Conservation (phyloP, 2,329 filamentous ascomycete genomes). For the Ceratocystis smalleyi region DNA sequence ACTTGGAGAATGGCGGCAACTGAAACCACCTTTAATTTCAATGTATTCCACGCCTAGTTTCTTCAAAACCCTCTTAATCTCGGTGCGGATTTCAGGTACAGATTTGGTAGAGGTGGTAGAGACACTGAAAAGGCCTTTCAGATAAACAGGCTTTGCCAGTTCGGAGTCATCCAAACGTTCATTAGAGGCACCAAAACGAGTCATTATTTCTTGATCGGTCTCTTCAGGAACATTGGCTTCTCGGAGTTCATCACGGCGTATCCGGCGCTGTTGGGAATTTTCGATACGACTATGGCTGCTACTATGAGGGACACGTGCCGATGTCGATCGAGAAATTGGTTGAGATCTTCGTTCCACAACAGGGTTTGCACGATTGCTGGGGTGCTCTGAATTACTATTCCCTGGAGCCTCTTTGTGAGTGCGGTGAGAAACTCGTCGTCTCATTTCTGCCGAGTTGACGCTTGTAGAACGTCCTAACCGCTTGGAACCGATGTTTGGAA, state of each 20-base stretch:
- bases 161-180: constrained; percentile 53
- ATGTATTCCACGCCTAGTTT: constrained; percentile 80
- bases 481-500: constrained; percentile 44
- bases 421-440: constrained; percentile 40
- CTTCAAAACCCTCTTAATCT: constrained; percentile 79
- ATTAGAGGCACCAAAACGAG: constrained; percentile 40
- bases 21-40: constrained; percentile 89
- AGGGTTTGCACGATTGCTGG: constrained; percentile 39
- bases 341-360: constrained; percentile 37
- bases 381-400: constrained; percentile 68
- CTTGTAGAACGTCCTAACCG: constrained; percentile 75
- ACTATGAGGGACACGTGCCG: constrained; percentile 62
- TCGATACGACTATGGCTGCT: constrained; percentile 78
- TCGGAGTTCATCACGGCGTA: constrained; percentile 48
- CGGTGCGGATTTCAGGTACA: constrained; percentile 65
- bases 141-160: constrained; percentile 79
- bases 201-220: constrained; percentile 57
- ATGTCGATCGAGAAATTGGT: constrained; percentile 41
- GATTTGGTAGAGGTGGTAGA: constrained; percentile 91
- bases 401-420: constrained; percentile 49
- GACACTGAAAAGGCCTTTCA: constrained; percentile 94
- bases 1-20: constrained; percentile 73
- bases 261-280: constrained; percentile 76
- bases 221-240: constrained; percentile 79
- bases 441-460: constrained; percentile 74